Conservation (phyloP, 2,329 filamentous ascomycete genomes). For the Cytospora schulzeri region DNA sequence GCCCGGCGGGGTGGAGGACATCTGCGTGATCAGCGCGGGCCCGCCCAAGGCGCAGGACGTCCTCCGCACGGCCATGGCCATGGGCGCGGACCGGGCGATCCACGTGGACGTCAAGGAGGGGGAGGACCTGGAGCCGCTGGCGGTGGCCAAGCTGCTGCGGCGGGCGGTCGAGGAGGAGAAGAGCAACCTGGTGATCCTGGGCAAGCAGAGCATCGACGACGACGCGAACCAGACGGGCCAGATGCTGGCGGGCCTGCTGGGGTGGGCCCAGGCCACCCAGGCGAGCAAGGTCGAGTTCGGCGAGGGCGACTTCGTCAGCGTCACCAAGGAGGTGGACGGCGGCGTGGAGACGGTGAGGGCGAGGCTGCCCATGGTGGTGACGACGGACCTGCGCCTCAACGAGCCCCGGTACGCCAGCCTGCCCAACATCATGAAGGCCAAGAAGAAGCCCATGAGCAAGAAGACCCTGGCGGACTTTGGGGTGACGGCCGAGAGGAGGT, state of each 20-base stretch:
- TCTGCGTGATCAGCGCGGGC: constrained; percentile 85
- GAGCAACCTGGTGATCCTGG: constrained; percentile 88
- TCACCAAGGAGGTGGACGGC: constrained; percentile 92
- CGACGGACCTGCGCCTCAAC: constrained; percentile 91
- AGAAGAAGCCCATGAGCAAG: constrained; percentile 99
- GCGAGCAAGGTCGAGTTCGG: constrained; percentile 81
- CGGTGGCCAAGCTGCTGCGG: constrained; percentile 87
- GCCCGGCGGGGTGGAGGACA: constrained; percentile 80
- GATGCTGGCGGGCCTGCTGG: constrained; percentile 91
- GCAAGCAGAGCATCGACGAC: constrained; percentile 98
- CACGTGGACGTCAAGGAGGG: constrained; percentile 80
- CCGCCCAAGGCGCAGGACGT: constrained; percentile 86
- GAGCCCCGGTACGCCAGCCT: constrained; percentile 92
- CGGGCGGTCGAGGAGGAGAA: constrained; percentile 81
- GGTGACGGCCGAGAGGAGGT: constrained; percentile 69
- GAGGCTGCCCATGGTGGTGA: constrained; percentile 89
- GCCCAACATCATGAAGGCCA: constrained; percentile 99
- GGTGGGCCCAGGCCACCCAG: constrained; percentile 94
- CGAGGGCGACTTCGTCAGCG: constrained; percentile 68
- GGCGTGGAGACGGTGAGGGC: constrained; percentile 87
- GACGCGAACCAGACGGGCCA: constrained; percentile 95
- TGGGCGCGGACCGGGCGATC: constrained; percentile 92
- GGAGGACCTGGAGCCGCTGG: constrained; percentile 81
- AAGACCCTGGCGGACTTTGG: constrained; percentile 82
- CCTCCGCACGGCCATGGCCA: constrained; percentile 95